phyloP scores from a whole-genome alignment of 2,329 filamentous ascomycete genomes.

The Huntiella savannae region DNA sequence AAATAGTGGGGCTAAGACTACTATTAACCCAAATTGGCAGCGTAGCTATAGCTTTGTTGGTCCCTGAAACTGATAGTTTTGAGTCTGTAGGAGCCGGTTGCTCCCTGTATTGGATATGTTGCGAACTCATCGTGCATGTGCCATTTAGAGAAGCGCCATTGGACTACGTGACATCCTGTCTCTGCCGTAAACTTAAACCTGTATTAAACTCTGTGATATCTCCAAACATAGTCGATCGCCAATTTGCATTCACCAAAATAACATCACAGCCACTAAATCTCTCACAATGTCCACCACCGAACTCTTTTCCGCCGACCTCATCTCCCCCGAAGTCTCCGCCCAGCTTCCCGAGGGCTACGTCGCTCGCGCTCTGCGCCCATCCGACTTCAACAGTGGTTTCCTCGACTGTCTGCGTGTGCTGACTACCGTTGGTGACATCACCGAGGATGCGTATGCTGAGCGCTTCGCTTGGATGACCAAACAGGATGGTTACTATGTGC shows the following conservation, averaged over 20 bases:
- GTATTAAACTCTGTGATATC: too few relatives aligned
- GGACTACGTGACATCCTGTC: too few relatives aligned
- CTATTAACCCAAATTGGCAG: too few relatives aligned
- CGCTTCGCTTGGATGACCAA: conserved; percentile 67
- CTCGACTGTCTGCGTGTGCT: conserved; percentile 81
- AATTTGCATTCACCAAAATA: neutral
- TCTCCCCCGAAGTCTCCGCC: conserved; percentile 55
- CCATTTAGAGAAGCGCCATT: too few relatives aligned
- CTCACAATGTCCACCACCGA: conserved; percentile 5
- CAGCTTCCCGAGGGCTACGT: conserved; percentile 64
- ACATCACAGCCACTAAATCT: neutral
- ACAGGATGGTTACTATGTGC: conserved; percentile 64
- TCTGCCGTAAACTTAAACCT: too few relatives aligned
- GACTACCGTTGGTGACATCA: conserved; percentile 80
- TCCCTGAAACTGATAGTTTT: too few relatives aligned
- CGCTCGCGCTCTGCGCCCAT: conserved; percentile 58
- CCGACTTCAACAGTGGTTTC: conserved; percentile 66
- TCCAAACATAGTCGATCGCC: too few relatives aligned
- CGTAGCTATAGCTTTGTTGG: too few relatives aligned
- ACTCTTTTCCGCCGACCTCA: conserved; percentile 56
- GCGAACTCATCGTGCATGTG: too few relatives aligned
- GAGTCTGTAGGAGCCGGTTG: too few relatives aligned
- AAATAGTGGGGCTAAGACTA: too few relatives aligned
- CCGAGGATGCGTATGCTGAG: conserved; percentile 51
- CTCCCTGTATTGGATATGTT: too few relatives aligned